Conservation (phyloP, 805 yeast species). For the Candida lessepsii region DNA sequence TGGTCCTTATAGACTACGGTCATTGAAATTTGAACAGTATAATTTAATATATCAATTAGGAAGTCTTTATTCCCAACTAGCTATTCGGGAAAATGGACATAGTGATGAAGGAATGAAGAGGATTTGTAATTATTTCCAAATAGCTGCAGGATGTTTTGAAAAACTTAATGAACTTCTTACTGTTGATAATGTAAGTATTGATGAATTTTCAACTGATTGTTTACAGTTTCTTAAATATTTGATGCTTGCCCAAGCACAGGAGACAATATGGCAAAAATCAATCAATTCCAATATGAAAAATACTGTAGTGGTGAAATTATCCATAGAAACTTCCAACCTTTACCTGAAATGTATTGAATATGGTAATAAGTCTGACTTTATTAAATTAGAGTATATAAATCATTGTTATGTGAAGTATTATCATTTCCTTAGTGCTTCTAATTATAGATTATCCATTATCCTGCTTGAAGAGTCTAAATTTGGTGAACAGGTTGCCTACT, state of each 20-base stretch:
- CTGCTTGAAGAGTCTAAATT: conserved; percentile 50
- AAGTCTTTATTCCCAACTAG: conserved; percentile 58
- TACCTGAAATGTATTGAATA: conserved; percentile 47
- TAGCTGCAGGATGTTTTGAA: conserved; percentile 67
- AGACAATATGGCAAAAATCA: conserved; percentile 79
- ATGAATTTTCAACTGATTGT: conserved; percentile 46
- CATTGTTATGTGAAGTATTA: conserved; percentile 56
- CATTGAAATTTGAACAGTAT: conserved; percentile 58
- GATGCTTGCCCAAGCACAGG: conserved; percentile 85
- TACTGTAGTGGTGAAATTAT: conserved; percentile 59
- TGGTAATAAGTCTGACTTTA: conserved; percentile 43
- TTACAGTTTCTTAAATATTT: conserved; percentile 49
- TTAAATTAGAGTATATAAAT: conserved; percentile 62
- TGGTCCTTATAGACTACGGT: conserved; percentile 45
- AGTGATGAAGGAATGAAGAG: conserved; percentile 57
- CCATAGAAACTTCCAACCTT: conserved; percentile 58
- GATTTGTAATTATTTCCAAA: conserved; percentile 65
- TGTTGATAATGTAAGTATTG: conserved; percentile 1
- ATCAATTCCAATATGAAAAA: conserved; percentile 49
- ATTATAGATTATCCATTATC: conserved; percentile 56
- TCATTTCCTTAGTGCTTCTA: conserved; percentile 73
- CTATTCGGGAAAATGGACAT: conserved; percentile 42
- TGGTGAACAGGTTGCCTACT: conserved; percentile 70
- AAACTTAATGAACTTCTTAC: conserved; percentile 9
- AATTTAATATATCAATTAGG: conserved; percentile 72